These are phyloP conservation scores for Dothidotthia symphoricarpi DNA, from an alignment of 2,329 filamentous ascomycete genomes.

Conservation along the genomic window DNA sequence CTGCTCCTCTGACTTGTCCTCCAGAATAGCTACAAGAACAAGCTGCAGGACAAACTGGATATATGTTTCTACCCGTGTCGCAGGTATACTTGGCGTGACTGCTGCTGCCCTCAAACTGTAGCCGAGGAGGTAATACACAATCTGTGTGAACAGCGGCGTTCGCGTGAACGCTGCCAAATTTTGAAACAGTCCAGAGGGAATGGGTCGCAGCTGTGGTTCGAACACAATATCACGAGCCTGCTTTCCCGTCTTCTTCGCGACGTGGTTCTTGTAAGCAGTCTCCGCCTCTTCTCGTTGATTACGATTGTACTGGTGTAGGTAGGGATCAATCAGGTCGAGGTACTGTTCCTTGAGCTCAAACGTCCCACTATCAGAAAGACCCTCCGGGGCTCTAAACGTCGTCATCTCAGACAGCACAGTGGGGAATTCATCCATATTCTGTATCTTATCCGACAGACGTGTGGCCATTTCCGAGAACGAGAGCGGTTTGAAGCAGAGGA, in stretches of 20 bases:
- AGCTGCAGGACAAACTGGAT: conserved; percentile 89
- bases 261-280: conserved; percentile 78
- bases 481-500: conserved; percentile 92
- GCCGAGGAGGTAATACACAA: conserved; percentile 82
- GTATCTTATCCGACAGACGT: conserved; percentile 83
- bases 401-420: conserved; percentile 83
- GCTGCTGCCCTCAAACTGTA: conserved; percentile 71
- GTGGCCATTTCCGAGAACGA: conserved; percentile 89
- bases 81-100: conserved; percentile 71
- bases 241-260: conserved; percentile 84
- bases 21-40: conserved; percentile 77
- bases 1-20: conserved; percentile 63
- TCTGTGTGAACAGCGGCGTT: conserved; percentile 82
- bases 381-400: conserved; percentile 84
- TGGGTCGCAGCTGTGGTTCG: conserved; percentile 77
- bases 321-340: conserved; percentile 87
- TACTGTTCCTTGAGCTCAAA: conserved; percentile 89
- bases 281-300: conserved; percentile 97
- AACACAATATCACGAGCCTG: conserved; percentile 80
- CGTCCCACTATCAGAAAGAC: conserved; percentile 85
- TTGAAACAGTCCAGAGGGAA: conserved; percentile 74
- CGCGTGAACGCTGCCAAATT: conserved; percentile 75
- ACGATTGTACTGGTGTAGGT: conserved; percentile 92
- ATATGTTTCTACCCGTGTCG: conserved; percentile 84
- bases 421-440: conserved; percentile 86